phyloP scores from a whole-genome alignment of 768 basidiomycete genomes.

The Auriculariales sp. region DNA sequence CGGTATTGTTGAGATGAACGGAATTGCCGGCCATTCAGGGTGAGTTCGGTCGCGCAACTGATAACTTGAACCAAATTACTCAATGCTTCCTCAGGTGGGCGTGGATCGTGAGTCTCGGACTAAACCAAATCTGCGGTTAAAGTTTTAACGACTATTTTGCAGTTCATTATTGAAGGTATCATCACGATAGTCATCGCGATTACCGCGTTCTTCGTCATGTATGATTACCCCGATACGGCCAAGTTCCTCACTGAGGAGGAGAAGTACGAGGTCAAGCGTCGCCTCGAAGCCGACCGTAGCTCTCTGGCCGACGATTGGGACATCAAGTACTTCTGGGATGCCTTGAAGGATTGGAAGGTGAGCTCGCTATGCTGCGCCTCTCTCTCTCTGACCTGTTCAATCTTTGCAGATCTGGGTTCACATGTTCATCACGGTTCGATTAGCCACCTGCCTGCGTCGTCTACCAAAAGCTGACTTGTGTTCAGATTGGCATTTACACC shows the following conservation, averaged over 20 bases:
- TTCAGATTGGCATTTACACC: constrained; percentile 32
- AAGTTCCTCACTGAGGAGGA: constrained; percentile 54
- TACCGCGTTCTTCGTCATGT: constrained; percentile 55
- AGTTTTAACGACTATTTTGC: too few relatives aligned
- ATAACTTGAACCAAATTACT: constrained; percentile 4
- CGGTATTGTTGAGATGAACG: constrained; percentile 58
- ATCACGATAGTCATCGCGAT: constrained; percentile 44
- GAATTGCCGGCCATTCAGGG: constrained; percentile 44
- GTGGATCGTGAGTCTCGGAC: too few relatives aligned
- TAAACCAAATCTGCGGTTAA: too few relatives aligned
- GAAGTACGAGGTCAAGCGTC: too few relatives aligned
- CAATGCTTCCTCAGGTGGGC: constrained; percentile 32
- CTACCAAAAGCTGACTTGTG: constrained; percentile 50
- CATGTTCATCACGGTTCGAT: constrained; percentile 15
- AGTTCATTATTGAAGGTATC: constrained; percentile 62
- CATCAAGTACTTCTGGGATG: too few relatives aligned
- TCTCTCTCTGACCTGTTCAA: background rate
- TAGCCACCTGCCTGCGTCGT: constrained; percentile 47
- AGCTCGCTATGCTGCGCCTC: constrained; percentile 16
- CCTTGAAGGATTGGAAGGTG: too few relatives aligned
- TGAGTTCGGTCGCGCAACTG: constrained; percentile 14
- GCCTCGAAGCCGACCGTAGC: too few relatives aligned
- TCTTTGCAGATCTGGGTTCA: background rate
- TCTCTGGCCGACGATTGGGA: too few relatives aligned
- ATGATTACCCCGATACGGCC: constrained; percentile 66